Percentiles rank a stretch among this genome's conserved stretches.
phyloP scores from a whole-genome alignment of 1,284 basidiomycete species.

The Cutaneotrichosporon cutaneum region DNA sequence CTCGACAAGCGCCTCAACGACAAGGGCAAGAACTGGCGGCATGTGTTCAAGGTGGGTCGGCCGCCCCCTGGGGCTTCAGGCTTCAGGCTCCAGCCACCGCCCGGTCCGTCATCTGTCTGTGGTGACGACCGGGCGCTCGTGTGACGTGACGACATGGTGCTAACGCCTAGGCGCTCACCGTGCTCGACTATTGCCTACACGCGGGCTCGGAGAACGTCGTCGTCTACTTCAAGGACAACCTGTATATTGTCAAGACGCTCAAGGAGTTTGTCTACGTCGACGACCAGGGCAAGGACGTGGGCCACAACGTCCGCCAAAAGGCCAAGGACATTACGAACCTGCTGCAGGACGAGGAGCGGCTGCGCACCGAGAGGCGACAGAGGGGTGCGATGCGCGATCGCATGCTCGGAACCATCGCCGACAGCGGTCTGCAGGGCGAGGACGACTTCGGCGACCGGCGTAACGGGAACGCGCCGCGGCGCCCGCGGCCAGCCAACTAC shows the following conservation, averaged over 20 bases:
- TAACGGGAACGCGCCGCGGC: not conserved
- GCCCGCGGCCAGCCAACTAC: conserved; percentile 17
- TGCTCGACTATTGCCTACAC: conserved; percentile 95
- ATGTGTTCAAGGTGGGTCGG: conserved; percentile 89
- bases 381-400: conserved; percentile 92
- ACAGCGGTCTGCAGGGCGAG: conserved; percentile 52
- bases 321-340: conserved; percentile 98
- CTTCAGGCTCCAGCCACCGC: conserved; percentile 7
- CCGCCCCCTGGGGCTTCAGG: conserved; percentile 2
- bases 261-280: conserved; percentile 98
- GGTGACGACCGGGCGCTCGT: conserved; percentile 5
- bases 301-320: conserved; percentile 97
- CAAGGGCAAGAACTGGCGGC: conserved; percentile 99
- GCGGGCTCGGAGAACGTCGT: conserved; percentile 98
- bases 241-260: conserved; percentile 97
- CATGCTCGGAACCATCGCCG: conserved; percentile 67
- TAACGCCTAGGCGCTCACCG: conserved; percentile 73
- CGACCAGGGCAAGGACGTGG: conserved; percentile 94
- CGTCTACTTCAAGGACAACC: conserved; percentile 96
- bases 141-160: not conserved
- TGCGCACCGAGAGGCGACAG: conserved; percentile 76
- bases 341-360: conserved; percentile 80
- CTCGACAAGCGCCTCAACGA: conserved; percentile 98
- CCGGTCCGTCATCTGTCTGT: conserved; percentile 2
- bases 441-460: conserved; percentile 52